Conservation (phyloP, 352 stramenopile species). For the Phytophthora tentaculata region DNA sequence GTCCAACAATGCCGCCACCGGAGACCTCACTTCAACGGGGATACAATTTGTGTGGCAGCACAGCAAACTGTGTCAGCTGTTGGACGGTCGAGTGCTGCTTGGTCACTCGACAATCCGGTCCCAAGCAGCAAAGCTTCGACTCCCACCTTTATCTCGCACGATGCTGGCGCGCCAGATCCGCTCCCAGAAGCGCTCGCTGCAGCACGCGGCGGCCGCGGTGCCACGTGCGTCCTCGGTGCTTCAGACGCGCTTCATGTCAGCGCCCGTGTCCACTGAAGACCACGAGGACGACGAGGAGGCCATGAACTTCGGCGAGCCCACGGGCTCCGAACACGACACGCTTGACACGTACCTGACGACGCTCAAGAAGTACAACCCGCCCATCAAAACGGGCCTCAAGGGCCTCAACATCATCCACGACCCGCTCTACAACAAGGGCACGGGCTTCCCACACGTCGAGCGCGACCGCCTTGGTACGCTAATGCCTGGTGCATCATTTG, state of each 20-base stretch:
- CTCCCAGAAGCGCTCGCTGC: slow-evolving; percentile 32
- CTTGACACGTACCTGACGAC: slow-evolving; percentile 62
- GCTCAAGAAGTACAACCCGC: slow-evolving; percentile 83
- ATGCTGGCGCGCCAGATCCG: slow-evolving; percentile 46
- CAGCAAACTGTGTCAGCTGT: neutral
- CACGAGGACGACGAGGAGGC: slow-evolving; percentile 51
- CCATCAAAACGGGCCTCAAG: slow-evolving; percentile 76
- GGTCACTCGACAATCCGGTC: slow-evolving; percentile 32
- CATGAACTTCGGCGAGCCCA: slow-evolving; percentile 29
- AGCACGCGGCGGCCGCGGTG: slow-evolving; percentile 11
- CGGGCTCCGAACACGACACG: slow-evolving; percentile 46
- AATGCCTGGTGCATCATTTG: neutral
- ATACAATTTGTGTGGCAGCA: slow-evolving; percentile 15
- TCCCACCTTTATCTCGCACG: neutral
- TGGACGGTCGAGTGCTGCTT: slow-evolving; percentile 16
- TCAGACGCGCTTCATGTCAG: slow-evolving; percentile 33
- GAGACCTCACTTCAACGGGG: slow-evolving; percentile 17
- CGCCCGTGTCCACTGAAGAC: slow-evolving; percentile 35
- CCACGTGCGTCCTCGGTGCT: slow-evolving; percentile 17
- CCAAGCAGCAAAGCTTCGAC: slow-evolving; percentile 22
- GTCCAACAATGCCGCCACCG: neutral
- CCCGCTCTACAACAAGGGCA: slow-evolving; percentile 91
- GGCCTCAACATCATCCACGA: slow-evolving; percentile 86
- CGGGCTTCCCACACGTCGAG: slow-evolving; percentile 84
- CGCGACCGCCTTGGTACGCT: slow-evolving; percentile 78